phyloP scores from a whole-genome alignment of 345 rosid species.

The Streptanthus diversifolius region DNA sequence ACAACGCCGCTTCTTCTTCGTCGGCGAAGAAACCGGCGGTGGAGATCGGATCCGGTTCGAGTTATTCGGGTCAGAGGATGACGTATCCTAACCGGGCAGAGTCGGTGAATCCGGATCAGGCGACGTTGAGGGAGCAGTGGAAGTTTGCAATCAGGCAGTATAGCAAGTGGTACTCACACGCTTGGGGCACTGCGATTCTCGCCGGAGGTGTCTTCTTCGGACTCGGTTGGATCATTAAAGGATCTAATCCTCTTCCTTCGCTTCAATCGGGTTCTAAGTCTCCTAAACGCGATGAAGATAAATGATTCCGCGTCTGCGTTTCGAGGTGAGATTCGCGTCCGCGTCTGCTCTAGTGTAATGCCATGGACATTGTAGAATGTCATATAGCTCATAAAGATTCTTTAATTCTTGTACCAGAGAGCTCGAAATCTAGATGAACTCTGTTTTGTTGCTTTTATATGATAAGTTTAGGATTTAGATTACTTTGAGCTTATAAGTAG shows the following conservation, averaged over 20 bases:
- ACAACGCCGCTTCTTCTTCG: background rate
- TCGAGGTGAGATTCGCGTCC: constrained; percentile 6
- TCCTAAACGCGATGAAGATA: constrained; percentile 1
- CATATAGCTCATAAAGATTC: background rate
- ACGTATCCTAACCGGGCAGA: constrained; percentile 66
- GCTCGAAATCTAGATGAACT: background rate
- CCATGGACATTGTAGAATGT: background rate
- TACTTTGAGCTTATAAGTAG: background rate
- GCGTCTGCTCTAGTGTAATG: background rate
- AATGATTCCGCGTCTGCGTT: constrained; percentile 8
- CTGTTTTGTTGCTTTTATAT: too few species aligned
- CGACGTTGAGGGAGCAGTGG: constrained; percentile 83
- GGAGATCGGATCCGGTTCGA: constrained; percentile 27
- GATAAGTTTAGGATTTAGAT: background rate
- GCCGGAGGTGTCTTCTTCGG: constrained; percentile 82
- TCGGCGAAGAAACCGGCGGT: constrained; percentile 30
- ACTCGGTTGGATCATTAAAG: constrained; percentile 84
- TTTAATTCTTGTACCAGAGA: background rate
- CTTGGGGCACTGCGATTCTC: constrained; percentile 90
- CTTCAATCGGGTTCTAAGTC: constrained; percentile 33
- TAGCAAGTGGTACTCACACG: constrained; percentile 77
- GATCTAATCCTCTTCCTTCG: constrained; percentile 82
- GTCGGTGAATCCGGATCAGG: constrained; percentile 58
- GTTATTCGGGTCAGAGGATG: constrained; percentile 41
- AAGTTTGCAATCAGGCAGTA: constrained; percentile 71